phyloP scores from a whole-genome alignment of 345 rosid species.

The Ceriops tagal region DNA sequence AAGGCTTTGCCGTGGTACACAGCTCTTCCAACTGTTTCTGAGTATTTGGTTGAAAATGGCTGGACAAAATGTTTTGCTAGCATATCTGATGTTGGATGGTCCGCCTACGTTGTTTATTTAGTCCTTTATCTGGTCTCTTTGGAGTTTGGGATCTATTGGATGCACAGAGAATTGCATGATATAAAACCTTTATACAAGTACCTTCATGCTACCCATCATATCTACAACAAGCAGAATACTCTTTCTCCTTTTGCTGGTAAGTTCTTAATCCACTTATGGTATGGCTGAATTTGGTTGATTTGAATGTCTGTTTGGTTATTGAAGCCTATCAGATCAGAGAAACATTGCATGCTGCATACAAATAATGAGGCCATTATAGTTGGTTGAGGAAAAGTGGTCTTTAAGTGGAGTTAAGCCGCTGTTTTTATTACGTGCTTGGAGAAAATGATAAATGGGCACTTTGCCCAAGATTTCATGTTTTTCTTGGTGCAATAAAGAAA shows the following conservation, averaged over 20 bases:
- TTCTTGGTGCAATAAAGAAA: no score
- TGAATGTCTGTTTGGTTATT: constrained; percentile 3
- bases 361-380: no score
- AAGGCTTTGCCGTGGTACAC: constrained; percentile 92
- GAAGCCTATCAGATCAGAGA: neutral
- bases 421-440: neutral
- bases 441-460: neutral
- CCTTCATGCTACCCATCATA: constrained; percentile 88
- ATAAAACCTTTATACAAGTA: constrained; percentile 85
- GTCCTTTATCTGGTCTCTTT: constrained; percentile 54
- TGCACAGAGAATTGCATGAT: constrained; percentile 93
- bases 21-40: constrained; percentile 79
- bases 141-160: constrained; percentile 96
- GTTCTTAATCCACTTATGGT: constrained; percentile 18
- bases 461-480: neutral
- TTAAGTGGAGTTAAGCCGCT: no score
- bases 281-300: neutral
- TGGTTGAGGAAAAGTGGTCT: no score
- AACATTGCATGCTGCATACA: no score
- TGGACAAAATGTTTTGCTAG: constrained; percentile 75
- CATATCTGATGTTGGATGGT: constrained; percentile 65
- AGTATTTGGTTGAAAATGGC: constrained; percentile 79
- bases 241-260: constrained; percentile 96
- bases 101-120: constrained; percentile 43
- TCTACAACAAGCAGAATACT: constrained; percentile 96